phyloP scores from a whole-genome alignment of 495 filamentous ascomycete species.

The Massariosphaeria phaeospora region DNA sequence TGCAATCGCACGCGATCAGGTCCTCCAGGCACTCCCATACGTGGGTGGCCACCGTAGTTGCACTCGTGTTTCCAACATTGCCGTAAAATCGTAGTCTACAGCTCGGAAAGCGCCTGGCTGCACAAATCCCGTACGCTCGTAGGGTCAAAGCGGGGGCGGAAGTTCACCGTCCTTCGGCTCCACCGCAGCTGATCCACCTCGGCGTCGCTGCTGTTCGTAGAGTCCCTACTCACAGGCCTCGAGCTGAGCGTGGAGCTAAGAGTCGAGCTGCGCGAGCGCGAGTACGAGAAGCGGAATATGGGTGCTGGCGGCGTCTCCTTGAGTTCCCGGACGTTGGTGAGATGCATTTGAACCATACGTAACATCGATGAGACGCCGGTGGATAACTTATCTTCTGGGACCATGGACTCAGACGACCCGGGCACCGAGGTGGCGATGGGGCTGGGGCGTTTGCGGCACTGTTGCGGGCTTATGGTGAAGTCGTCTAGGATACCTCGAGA shows the following conservation, averaged over 20 bases:
- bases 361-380: constrained; percentile 6
- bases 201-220: not conserved
- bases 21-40: too few species aligned
- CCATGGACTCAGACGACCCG: not conserved
- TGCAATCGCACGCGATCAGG: too few species aligned
- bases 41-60: too few species aligned
- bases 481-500: constrained; percentile 9
- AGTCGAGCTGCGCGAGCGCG: constrained; percentile 8
- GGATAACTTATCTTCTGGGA: constrained; percentile 6
- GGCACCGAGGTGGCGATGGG: constrained; percentile 1
- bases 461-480: not conserved
- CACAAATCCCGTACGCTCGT: constrained; percentile 17
- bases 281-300: not conserved
- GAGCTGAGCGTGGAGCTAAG: constrained; percentile 1
- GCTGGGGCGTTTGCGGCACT: not conserved
- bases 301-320: not conserved
- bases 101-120: constrained; percentile 22
- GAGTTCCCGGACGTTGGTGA: constrained; percentile 13
- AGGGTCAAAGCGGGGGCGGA: constrained; percentile 22
- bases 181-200: constrained; percentile 7
- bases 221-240: constrained; percentile 14
- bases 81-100: constrained; percentile 18
- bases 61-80: too few species aligned
- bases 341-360: constrained; percentile 12
- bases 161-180: constrained; percentile 4